Percentiles rank a stretch among this genome's conserved stretches.
Conservation (phyloP, 345 rosid genomes). For the Heritiera fomes region DNA sequence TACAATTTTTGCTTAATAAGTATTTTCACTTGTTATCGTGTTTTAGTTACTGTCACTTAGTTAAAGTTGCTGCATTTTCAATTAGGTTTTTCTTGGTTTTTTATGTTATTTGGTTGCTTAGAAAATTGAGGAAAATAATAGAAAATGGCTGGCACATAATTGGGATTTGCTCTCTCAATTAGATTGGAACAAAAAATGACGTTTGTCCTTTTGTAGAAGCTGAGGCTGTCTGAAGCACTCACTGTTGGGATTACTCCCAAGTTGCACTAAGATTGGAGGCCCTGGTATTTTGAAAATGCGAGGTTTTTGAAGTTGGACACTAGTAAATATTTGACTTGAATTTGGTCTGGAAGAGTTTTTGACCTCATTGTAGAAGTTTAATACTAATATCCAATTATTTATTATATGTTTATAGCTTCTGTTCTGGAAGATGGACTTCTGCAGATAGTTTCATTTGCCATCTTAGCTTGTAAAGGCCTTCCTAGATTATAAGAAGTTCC, state of each 20-base stretch:
- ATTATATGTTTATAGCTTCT: background rate
- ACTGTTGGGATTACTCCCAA: background rate
- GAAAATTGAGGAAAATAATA: background rate
- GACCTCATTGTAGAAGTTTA: background rate
- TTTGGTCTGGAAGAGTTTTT: background rate
- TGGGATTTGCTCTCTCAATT: background rate
- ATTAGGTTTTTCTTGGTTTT: background rate
- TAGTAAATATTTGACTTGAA: background rate
- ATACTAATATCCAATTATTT: background rate
- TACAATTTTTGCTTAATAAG: background rate
- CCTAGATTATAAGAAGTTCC: background rate
- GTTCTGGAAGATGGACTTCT: background rate
- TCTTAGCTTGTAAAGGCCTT: constrained; percentile 3
- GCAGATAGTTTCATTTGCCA: background rate
- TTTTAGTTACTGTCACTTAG: background rate
- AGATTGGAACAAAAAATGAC: background rate
- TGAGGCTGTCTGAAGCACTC: background rate
- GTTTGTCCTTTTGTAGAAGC: background rate
- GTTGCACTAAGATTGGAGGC: background rate
- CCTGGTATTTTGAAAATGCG: background rate
- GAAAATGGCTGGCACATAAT: background rate
- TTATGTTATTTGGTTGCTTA: background rate
- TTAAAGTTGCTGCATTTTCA: background rate
- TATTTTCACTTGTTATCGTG: background rate
- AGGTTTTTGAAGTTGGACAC: background rate